These are phyloP conservation scores for Yarrowia osloensis DNA, from an alignment of 805 yeast genomes.

Conservation along the genomic window DNA sequence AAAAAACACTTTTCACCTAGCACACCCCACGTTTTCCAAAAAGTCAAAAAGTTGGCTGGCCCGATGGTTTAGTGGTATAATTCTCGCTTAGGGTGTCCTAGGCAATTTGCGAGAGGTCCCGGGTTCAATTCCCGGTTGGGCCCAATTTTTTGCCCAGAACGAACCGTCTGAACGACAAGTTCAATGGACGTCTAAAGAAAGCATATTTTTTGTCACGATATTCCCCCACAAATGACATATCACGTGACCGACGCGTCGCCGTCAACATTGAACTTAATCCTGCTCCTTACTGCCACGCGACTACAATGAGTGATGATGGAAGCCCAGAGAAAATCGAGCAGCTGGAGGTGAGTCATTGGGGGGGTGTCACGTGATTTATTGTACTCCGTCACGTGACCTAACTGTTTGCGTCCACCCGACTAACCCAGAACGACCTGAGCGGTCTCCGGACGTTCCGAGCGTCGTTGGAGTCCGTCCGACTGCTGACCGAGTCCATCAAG, in stretches of 20 bases:
- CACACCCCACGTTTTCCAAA: neutral
- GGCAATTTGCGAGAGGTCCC: slow-evolving; percentile 31
- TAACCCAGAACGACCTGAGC: neutral
- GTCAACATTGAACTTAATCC: neutral
- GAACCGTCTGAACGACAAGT: no score
- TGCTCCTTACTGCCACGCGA: neutral
- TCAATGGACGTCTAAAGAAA: no score
- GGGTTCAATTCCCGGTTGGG: slow-evolving; percentile 31
- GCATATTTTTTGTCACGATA: no score
- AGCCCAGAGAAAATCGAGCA: neutral
- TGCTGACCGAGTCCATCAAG: slow-evolving; percentile 1
- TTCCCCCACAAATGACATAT: neutral
- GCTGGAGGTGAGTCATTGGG: neutral
- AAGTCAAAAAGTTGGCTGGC: slow-evolving; percentile 3
- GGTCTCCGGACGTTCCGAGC: slow-evolving; percentile 3
- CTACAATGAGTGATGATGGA: slow-evolving; percentile 8
- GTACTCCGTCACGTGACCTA: neutral
- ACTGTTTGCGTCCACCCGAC: no score
- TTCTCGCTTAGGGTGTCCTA: slow-evolving; percentile 30
- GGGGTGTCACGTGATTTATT: neutral
- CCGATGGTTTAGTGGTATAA: slow-evolving; percentile 30
- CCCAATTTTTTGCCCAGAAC: neutral
- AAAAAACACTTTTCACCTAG: neutral
- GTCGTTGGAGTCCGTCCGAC: neutral
- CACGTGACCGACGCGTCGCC: neutral